These are phyloP conservation scores for Microcera coccophila DNA, from an alignment of 2,329 filamentous ascomycete genomes.

Conservation along the genomic window DNA sequence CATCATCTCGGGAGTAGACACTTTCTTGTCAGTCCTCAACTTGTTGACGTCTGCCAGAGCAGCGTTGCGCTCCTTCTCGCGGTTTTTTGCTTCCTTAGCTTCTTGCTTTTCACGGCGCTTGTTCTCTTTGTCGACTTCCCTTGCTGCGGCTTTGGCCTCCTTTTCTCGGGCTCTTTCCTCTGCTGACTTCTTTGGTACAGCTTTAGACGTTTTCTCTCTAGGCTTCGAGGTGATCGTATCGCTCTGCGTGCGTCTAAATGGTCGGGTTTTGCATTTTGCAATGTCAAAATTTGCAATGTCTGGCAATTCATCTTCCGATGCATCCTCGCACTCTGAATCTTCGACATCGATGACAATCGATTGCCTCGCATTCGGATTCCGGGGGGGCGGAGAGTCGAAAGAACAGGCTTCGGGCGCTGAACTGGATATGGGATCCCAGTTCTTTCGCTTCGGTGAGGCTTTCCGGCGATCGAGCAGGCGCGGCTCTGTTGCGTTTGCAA, in stretches of 20 bases:
- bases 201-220: constrained; percentile 13
- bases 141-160: constrained; percentile 44
- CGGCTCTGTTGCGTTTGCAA: neutral
- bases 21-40: constrained; percentile 66
- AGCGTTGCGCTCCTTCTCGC: constrained; percentile 60
- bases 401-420: constrained; percentile 42
- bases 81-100: constrained; percentile 57
- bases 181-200: constrained; percentile 28
- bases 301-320: constrained; percentile 47
- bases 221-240: constrained; percentile 24
- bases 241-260: constrained; percentile 29
- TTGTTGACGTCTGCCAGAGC: constrained; percentile 73
- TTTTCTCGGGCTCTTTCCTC: constrained; percentile 40
- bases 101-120: constrained; percentile 55
- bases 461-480: constrained; percentile 6
- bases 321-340: constrained; percentile 27
- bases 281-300: constrained; percentile 42
- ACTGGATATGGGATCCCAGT: constrained; percentile 53
- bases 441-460: constrained; percentile 10
- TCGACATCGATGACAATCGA: constrained; percentile 35
- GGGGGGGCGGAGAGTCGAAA: constrained; percentile 17
- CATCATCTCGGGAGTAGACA: constrained; percentile 73
- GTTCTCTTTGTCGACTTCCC: constrained; percentile 52
- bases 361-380: constrained; percentile 9
- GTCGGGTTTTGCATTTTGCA: constrained; percentile 21